Evolutionary conservation across 495 filamentous ascomycete genomes (phyloP), one percentile per base, ranked within the genome.

Genomic region (Penicillium subrubescens): DNA sequence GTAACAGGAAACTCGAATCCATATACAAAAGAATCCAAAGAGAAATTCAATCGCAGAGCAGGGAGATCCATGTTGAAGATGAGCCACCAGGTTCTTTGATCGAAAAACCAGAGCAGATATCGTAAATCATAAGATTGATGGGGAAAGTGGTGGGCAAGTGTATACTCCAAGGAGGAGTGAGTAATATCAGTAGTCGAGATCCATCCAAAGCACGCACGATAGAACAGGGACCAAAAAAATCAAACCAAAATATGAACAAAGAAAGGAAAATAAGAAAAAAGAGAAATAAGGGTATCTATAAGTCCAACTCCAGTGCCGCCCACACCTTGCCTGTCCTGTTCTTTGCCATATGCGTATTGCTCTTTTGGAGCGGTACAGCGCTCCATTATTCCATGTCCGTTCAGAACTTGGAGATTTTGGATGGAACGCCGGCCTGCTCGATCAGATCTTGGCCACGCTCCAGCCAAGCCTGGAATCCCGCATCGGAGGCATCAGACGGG

Each of bases 401-500:
- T 62, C 55, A 64, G 41, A 69, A 64, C 54, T 78, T 80, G 31
- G 78, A 72, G 25, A 79, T 55, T 44, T 67, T 73, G 46, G 66
- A 59, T 5, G 75, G 77, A n/a, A 77, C 77, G 35, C 80, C 80
- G n/a, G 79, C 75, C 62, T 79, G 71, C 59, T 81, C 78, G 34
- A 83, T 80, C 54, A 83, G 68, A 14, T 80, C 79, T 25, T 65
- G 65, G 6, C 81, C 81, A 10, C 70, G 71, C 1, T 74, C 73
- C 63, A 83, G 77, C 81, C 81, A 83, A 19, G 57, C 50, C 33
- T 75, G 60, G 69, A 82, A 84, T 34, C 81, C 81, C 8, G 71
- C 72, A 34, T 81, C 79, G 3, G 75, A 74, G 5, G 80, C 68
- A 60, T 82, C 78, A 5, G 70, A 67, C 5, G 81, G 81, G 64